Evolutionary conservation across 345 rosid genomes (phyloP).

Genomic region (Acer saccharum): DNA sequence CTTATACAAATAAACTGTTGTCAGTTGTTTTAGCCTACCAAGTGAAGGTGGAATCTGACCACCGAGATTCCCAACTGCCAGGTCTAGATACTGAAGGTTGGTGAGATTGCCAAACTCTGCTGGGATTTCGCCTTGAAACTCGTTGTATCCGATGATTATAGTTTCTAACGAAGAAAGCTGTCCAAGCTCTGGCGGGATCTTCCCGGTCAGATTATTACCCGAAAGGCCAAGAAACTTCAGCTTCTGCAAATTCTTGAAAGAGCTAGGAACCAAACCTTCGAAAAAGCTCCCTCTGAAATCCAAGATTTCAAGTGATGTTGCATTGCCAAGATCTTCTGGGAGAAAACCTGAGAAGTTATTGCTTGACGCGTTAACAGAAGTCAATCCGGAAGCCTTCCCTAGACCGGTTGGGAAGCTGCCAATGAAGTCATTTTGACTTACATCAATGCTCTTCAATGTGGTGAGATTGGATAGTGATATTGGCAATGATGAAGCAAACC

Average conservation of each 20-base stretch:
- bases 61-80: conserved; percentile 67
- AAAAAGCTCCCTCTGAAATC: conserved; percentile 86
- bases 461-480: conserved; percentile 57
- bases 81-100: conserved; percentile 64
- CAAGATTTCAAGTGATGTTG: conserved; percentile 59
- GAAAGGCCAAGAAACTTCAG: conserved; percentile 77
- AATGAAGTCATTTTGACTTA: conserved; percentile 69
- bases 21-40: conserved; percentile 56
- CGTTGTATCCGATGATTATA: conserved; percentile 69
- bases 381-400: conserved; percentile 63
- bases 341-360: conserved; percentile 81
- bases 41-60: conserved; percentile 67
- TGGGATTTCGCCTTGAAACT: conserved; percentile 66
- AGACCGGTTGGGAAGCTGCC: conserved; percentile 82
- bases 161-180: conserved; percentile 64
- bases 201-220: conserved; percentile 70
- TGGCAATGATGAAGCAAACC: conserved; percentile 58
- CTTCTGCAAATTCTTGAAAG: conserved; percentile 58
- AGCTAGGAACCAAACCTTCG: conserved; percentile 54
- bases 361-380: conserved; percentile 76
- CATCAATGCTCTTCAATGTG: conserved; percentile 56
- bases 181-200: conserved; percentile 59
- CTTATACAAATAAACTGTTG: conserved; percentile 63
- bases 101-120: conserved; percentile 68
- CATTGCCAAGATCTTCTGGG: conserved; percentile 83